Conservation (phyloP, 2,329 filamentous ascomycete genomes). For the Rhynchosporium secalis region DNA sequence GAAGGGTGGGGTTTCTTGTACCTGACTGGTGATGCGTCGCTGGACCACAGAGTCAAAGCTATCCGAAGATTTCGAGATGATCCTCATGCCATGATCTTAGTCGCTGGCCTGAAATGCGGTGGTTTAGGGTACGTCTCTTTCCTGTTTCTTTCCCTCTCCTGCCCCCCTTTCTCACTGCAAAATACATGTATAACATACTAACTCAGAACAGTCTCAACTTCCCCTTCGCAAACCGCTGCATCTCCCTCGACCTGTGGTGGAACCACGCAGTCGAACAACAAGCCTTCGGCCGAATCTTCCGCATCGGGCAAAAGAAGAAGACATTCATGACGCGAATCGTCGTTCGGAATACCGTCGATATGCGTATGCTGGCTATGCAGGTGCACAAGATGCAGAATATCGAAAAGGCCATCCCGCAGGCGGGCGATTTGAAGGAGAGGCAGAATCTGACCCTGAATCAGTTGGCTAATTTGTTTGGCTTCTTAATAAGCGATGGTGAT, state of each 20-base stretch:
- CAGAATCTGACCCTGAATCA: constrained; percentile 39
- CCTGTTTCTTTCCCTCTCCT: not conserved
- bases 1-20: constrained; percentile 49
- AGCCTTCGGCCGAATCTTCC: constrained; percentile 58
- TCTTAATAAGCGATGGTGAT: constrained; percentile 41
- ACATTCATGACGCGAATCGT: constrained; percentile 60
- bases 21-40: constrained; percentile 49
- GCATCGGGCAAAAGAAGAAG: constrained; percentile 63
- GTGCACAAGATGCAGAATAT: constrained; percentile 49
- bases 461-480: constrained; percentile 49
- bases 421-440: constrained; percentile 26
- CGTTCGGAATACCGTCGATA: constrained; percentile 58
- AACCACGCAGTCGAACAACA: constrained; percentile 56
- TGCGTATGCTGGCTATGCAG: constrained; percentile 56
- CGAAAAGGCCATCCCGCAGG: constrained; percentile 32
- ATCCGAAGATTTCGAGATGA: constrained; percentile 49
- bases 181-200: not conserved
- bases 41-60: constrained; percentile 46
- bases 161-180: not conserved
- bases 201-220: constrained; percentile 55
- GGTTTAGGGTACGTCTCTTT: constrained; percentile 46
- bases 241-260: constrained; percentile 45
- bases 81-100: constrained; percentile 46
- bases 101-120: constrained; percentile 58
- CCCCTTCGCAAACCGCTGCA: constrained; percentile 51